Conservation (phyloP, 2,329 filamentous ascomycete species). For the Furcasterigmium sp. region DNA sequence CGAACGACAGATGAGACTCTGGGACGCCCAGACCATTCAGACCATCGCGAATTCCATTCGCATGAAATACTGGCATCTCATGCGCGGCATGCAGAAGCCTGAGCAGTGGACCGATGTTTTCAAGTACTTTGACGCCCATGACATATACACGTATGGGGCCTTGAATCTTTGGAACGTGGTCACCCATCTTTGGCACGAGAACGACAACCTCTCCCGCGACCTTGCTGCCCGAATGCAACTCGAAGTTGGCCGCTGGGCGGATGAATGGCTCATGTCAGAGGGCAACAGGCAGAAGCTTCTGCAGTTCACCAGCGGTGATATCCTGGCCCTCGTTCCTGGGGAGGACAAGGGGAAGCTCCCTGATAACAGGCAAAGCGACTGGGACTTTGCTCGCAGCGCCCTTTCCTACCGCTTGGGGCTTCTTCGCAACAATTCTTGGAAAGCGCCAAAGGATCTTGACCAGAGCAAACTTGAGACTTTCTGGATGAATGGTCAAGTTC, state of each 20-base stretch:
- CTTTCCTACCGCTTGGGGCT: constrained; percentile 23
- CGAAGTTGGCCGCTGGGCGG: constrained; percentile 28
- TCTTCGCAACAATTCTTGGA: constrained; percentile 7
- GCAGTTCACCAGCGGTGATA: constrained; percentile 12
- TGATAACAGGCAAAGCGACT: constrained; percentile 19
- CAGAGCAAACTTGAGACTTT: not conserved
- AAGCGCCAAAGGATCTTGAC: too few species aligned
- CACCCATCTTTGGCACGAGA: constrained; percentile 34
- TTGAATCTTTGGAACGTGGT: constrained; percentile 44
- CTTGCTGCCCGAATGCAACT: constrained; percentile 16
- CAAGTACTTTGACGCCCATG: constrained; percentile 40
- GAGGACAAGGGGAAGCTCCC: constrained; percentile 22
- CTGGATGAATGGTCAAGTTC: constrained; percentile 12
- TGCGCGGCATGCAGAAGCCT: constrained; percentile 26
- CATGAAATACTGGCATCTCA: constrained; percentile 24
- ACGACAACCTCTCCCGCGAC: constrained; percentile 23
- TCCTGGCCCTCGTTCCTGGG: constrained; percentile 20
- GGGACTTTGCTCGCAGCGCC: constrained; percentile 24
- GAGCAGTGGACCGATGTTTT: constrained; percentile 35
- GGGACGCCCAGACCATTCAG: constrained; percentile 33
- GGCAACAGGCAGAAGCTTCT: constrained; percentile 25
- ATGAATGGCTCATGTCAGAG: constrained; percentile 25
- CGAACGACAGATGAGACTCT: constrained; percentile 25
- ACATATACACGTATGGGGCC: constrained; percentile 41
- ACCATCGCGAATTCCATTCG: constrained; percentile 31